These are phyloP conservation scores for Anthostomella pinea DNA, from an alignment of 2,329 filamentous ascomycete species.

Conservation along the genomic window DNA sequence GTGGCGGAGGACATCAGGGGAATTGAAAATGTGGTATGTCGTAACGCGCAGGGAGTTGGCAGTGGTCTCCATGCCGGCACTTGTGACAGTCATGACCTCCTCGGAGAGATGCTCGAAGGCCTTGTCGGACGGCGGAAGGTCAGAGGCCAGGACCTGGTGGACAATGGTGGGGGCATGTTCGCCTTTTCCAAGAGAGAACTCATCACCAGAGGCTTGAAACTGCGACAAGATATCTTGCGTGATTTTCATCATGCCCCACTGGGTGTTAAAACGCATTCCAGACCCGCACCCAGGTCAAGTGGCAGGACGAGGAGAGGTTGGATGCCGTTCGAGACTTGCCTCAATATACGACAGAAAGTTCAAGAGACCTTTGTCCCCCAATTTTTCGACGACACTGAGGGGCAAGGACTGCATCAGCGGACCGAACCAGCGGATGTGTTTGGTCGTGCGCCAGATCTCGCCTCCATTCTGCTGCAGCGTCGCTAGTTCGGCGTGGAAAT, in stretches of 20 bases:
- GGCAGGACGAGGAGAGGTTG: too few species aligned
- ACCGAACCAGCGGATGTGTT: too few species aligned
- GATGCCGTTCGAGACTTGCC: too few species aligned
- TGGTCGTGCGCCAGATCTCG: conserved; percentile 16
- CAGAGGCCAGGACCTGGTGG: conserved; percentile 13
- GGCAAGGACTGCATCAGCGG: too few species aligned
- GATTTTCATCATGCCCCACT: too few species aligned
- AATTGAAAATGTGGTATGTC: conserved; percentile 15
- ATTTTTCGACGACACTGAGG: too few species aligned
- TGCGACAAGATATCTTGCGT: conserved; percentile 4
- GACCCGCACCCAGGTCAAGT: too few species aligned
- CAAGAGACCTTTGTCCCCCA: too few species aligned
- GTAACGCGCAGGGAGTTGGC: conserved; percentile 13
- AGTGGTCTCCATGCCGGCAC: conserved; percentile 16
- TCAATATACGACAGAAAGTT: too few species aligned
- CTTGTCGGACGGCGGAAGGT: conserved; percentile 14
- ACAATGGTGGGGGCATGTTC: conserved; percentile 8
- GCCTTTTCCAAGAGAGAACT: too few species aligned
- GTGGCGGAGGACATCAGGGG: conserved; percentile 13
- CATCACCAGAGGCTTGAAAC: too few species aligned
- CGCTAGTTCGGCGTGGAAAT: conserved; percentile 14
- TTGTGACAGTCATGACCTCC: conserved; percentile 11
- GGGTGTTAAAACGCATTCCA: too few species aligned
- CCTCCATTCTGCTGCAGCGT: conserved; percentile 2
- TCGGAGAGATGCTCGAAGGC: conserved; percentile 6